These are phyloP conservation scores for Odontarrhena argentea DNA, from an alignment of 345 rosid species.

Conservation along the genomic window DNA sequence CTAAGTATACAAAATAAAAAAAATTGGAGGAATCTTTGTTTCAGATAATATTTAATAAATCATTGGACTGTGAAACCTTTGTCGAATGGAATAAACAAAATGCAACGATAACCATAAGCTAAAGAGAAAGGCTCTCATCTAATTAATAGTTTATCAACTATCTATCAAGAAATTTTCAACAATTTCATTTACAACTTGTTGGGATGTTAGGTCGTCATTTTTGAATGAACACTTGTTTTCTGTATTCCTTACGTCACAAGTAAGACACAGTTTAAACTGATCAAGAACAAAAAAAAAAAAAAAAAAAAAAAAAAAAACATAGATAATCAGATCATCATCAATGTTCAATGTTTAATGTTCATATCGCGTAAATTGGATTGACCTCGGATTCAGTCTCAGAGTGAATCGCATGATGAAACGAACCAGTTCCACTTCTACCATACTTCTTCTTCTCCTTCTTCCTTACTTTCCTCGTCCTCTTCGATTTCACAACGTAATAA, in stretches of 20 bases:
- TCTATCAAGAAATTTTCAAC: not conserved
- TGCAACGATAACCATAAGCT: not conserved
- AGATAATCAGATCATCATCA: slow-evolving; percentile 1
- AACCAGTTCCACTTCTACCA: slow-evolving; percentile 43
- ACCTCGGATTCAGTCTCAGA: slow-evolving; percentile 71
- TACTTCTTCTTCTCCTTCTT: slow-evolving; percentile 71
- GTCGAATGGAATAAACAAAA: not conserved
- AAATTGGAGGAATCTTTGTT: not conserved
- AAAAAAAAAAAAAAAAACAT: slow-evolving; percentile 1
- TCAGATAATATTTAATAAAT: not conserved
- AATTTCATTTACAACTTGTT: not conserved
- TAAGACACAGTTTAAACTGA: slow-evolving; percentile 6
- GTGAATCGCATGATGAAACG: slow-evolving; percentile 37
- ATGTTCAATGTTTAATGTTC: slow-evolving; percentile 21
- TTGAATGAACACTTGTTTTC: not conserved
- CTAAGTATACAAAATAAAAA: not conserved
- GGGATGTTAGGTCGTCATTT: not conserved
- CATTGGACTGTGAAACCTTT: not conserved
- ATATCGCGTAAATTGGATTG: slow-evolving; percentile 77
- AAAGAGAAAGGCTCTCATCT: not conserved
- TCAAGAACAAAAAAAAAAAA: not conserved
- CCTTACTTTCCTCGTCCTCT: slow-evolving; percentile 53
- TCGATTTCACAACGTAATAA: slow-evolving; percentile 69
- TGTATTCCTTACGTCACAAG: not conserved
- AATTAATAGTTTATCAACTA: not conserved